Base-by-base conservation (phyloP, 495 filamentous ascomycete genomes). In the Penicillium manginii region DNA sequence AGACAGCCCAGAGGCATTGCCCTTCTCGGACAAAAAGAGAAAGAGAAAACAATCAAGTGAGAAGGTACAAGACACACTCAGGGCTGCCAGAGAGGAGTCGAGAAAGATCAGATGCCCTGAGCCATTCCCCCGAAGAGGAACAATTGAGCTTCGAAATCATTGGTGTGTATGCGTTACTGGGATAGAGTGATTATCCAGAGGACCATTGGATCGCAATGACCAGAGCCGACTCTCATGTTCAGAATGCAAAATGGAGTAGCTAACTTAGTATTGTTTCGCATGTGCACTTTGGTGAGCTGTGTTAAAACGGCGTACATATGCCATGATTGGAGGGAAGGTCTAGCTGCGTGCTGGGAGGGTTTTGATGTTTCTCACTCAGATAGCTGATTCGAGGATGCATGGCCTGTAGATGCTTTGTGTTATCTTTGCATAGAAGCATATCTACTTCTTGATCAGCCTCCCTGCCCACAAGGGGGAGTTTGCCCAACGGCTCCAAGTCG, bases 401-500 rank as follows among this genome's bases (percentile, higher is more conserved):
- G 15, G 10, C 22, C 9, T 19, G 21, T 14, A 47, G 22, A 26
- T 26, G 21, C 21, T 23, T 47, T 47, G 45, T 47, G 22, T 47
- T 23, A 29, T 7, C 2, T n/a, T 47, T 54, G 53, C 53, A 55
- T 8, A 47, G 26, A 32, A 35, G 37, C 49, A 39, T 31, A 50
- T 26, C 18, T 32, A 40, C 22, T 8, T 10, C 14, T 4, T 14
- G 19, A 65, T 82, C 78, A 82, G 45, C 79, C 78, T 37, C 74
- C 77, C 52, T 83, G 80, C 23, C 78, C 80, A 50, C 73, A 80
- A 19, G 73, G 78, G 15, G 80, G 76, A 29, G 73, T 81, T 47
- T 79, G 74, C 6, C 76, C 78, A 39, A 79, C 74, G 35, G 76
- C 71, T n/a, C 74, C 76, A 40, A 76, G 73, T 33, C 73, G 76